Conservation (phyloP, 1,284 basidiomycete genomes). For the Apiotrichum siamense region DNA sequence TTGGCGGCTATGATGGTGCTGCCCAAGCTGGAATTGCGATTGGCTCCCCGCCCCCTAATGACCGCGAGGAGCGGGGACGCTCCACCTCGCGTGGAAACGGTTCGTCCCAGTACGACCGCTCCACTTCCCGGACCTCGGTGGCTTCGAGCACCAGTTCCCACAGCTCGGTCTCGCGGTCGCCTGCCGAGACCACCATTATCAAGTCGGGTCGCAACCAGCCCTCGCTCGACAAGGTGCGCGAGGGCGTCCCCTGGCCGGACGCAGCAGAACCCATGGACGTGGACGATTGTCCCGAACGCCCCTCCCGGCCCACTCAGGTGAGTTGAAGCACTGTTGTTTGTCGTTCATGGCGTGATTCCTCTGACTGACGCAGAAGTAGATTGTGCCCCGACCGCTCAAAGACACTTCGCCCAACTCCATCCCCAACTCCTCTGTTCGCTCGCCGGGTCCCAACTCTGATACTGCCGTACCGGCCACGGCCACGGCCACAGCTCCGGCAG, state of each 20-base stretch:
- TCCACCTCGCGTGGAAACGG: conserved; percentile 30
- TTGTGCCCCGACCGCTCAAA: conserved; percentile 39
- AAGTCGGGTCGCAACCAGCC: not conserved
- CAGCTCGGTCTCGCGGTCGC: conserved; percentile 9
- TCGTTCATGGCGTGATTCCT: conserved; percentile 5
- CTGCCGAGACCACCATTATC: conserved; percentile 7
- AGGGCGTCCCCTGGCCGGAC: conserved; percentile 15
- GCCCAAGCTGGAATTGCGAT: conserved; percentile 14
- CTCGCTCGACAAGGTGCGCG: conserved; percentile 23
- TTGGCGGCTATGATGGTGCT: conserved; percentile 17
- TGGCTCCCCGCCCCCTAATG: conserved; percentile 22
- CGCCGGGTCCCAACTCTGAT: not conserved
- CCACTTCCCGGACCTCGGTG: conserved; percentile 31
- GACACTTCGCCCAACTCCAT: conserved; percentile 45
- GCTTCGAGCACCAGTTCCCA: conserved; percentile 6
- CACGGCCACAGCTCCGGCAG: not conserved
- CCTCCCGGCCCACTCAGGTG: conserved; percentile 49
- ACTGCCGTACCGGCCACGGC: not conserved
- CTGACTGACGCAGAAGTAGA: conserved; percentile 34
- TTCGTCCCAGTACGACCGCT: conserved; percentile 27
- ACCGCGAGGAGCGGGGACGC: conserved; percentile 27
- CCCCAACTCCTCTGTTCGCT: conserved; percentile 30
- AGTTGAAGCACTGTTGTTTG: conserved; percentile 16
- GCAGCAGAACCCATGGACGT: conserved; percentile 28
- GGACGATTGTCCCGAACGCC: conserved; percentile 39